phyloP scores from a whole-genome alignment of 1,139 yeast species.

The Yamadazyma friedrichii region DNA sequence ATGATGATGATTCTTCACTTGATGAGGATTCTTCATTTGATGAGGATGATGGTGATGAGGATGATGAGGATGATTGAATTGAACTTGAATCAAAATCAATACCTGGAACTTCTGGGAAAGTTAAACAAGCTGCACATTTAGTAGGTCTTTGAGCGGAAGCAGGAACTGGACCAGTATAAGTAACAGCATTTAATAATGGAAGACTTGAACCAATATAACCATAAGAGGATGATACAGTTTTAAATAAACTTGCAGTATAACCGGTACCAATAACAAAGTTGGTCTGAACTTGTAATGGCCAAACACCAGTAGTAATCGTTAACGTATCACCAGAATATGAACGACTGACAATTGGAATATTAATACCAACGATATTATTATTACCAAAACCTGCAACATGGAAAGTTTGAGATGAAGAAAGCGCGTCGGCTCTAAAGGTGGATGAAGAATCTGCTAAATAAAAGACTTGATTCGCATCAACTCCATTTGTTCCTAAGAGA shows the following conservation, averaged over 20 bases:
- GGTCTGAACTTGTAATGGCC: slow-evolving; percentile 17
- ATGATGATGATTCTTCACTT: too few relatives aligned
- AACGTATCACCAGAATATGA: slow-evolving; percentile 14
- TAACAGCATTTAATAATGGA: slow-evolving; percentile 9
- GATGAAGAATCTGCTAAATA: slow-evolving; percentile 21
- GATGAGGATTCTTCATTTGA: too few relatives aligned
- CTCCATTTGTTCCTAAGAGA: slow-evolving; percentile 13
- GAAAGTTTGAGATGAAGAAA: slow-evolving; percentile 20
- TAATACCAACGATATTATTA: slow-evolving; percentile 27
- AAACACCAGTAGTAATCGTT: slow-evolving; percentile 19
- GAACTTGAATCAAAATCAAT: slow-evolving; percentile 1
- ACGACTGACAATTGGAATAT: slow-evolving; percentile 12
- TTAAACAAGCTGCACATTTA: slow-evolving; percentile 5
- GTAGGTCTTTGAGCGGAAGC: slow-evolving; percentile 2
- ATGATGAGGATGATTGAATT: background rate
- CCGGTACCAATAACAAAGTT: slow-evolving; percentile 27
- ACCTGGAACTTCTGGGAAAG: slow-evolving; percentile 9
- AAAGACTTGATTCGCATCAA: slow-evolving; percentile 19
- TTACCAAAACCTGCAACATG: slow-evolving; percentile 32
- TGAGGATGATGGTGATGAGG: too few relatives aligned
- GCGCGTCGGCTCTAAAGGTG: slow-evolving; percentile 19
- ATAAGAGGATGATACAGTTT: slow-evolving; percentile 13
- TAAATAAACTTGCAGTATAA: slow-evolving; percentile 14
- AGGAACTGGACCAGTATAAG: slow-evolving; percentile 11
- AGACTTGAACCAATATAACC: slow-evolving; percentile 16